Evolutionary conservation across 192 early-diverging fungal genomes (phyloP), one percentile per base, ranked within the genome.

Genomic region (Podila clonocystis): DNA sequence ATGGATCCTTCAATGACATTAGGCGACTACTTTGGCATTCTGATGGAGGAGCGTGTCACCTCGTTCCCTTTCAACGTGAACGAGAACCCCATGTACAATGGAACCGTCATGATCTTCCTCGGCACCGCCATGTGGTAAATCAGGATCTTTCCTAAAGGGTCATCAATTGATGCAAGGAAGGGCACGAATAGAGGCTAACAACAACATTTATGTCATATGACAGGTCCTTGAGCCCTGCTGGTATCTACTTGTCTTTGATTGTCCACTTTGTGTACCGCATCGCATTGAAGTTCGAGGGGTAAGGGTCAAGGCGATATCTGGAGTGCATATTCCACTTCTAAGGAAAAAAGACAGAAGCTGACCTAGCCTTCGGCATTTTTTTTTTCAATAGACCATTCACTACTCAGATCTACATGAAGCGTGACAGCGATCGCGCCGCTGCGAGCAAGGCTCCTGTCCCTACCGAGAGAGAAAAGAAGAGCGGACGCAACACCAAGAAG

Each of bases 31-130:
- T 97, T 96, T 89, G 96, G 96, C 58, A 97, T 97, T 61, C 82
- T 96, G 64, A 95, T 95, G 95, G 87, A 92, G 19, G 86, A 89
- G 69, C 89, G 93, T 26, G 93, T 97, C 48, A 96, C 93, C 0
- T 91, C 91, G 15, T 97, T 97, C 78, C 96, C 96, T 7, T 97
- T 97, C 88, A 97, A 94, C 75, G 91, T 95, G 24, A 86, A 92
- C 31, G 93, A 95, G 11, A 94, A 97, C 85, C 96, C 96, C n/a
- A 97, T 97, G 96, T 97, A 97, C 75, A 89, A 89, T 62, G 96
- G 96, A 33, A 95, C 95, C 8, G 95, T 95, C 12, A 82, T 97
- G 83, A 91, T 89, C 60, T 97, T 97, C 82, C 65, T 97, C 17
- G 93, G 91, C 50, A 91, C 91, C 36, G 91, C 96, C 41, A 83